Conservation (phyloP, 352 stramenopile genomes). For the Phytophthora constricta region DNA sequence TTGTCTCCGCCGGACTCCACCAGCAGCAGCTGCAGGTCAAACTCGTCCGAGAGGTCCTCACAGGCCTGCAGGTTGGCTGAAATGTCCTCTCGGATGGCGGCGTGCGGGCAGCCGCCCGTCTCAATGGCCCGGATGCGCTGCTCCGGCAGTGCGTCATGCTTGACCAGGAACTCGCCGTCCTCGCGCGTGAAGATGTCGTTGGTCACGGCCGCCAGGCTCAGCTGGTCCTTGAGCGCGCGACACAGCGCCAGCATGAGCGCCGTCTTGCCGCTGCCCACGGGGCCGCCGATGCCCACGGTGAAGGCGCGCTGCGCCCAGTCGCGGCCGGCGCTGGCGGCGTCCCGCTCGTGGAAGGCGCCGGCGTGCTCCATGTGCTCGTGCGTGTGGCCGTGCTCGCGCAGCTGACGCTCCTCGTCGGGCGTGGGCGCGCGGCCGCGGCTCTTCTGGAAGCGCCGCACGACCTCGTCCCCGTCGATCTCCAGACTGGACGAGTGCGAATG, state of each 20-base stretch:
- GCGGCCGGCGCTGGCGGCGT: constrained; percentile 53
- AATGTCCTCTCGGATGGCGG: constrained; percentile 97
- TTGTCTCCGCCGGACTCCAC: constrained; percentile 96
- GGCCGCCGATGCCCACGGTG: constrained; percentile 96
- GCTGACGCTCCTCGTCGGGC: constrained; percentile 74
- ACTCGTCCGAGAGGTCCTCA: constrained; percentile 93
- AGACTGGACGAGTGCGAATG: no score
- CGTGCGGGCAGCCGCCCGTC: constrained; percentile 98
- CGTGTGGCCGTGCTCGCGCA: constrained; percentile 87
- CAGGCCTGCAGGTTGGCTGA: constrained; percentile 96
- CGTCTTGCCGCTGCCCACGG: constrained; percentile 96
- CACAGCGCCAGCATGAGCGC: constrained; percentile 95
- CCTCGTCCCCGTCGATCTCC: constrained; percentile 66
- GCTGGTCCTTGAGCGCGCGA: constrained; percentile 80
- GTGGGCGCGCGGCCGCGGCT: constrained; percentile 69
- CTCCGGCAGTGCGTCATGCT: constrained; percentile 90
- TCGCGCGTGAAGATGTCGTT: constrained; percentile 99
- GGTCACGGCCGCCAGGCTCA: constrained; percentile 92
- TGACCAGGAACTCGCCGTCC: constrained; percentile 98
- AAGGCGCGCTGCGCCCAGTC: constrained; percentile 90
- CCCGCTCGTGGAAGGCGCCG: constrained; percentile 73
- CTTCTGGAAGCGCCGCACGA: constrained; percentile 72
- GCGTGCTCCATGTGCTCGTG: constrained; percentile 90
- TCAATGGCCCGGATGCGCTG: constrained; percentile 96
- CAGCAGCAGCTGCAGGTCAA: constrained; percentile 87